A percentile compares a stretch with the other conserved stretches of the same genome.
phyloP scores from a whole-genome alignment of 345 rosid species.

The Raphanus raphanistrum region DNA sequence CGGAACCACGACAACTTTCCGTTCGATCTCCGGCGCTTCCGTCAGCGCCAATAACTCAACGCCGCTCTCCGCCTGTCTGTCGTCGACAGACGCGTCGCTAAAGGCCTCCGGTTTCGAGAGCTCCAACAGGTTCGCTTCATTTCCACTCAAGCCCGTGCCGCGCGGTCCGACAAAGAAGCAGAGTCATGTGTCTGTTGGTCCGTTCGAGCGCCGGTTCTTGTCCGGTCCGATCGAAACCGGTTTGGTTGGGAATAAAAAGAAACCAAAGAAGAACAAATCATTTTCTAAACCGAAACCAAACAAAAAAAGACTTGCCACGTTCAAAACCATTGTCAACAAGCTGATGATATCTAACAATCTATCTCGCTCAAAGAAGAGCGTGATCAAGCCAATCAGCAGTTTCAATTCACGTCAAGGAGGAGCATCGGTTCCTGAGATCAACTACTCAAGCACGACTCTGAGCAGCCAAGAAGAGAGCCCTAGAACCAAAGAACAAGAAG shows the following conservation, averaged over 20 bases:
- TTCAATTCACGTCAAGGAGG: conserved; percentile 25
- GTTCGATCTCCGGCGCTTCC: conserved; percentile 91
- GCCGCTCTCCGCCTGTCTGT: conserved; percentile 56
- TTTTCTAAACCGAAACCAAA: conserved; percentile 24
- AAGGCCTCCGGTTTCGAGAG: conserved; percentile 79
- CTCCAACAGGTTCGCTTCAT: conserved; percentile 71
- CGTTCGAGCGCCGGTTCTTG: conserved; percentile 40
- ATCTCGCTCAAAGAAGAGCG: conserved; percentile 39
- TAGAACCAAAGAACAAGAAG: conserved; percentile 11
- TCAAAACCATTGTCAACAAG: conserved; percentile 43
- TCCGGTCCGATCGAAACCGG: conserved; percentile 54
- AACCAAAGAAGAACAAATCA: conserved; percentile 40
- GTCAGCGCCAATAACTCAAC: conserved; percentile 88
- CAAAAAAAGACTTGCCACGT: conserved; percentile 38
- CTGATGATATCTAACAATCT: conserved; percentile 44
- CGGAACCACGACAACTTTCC: conserved; percentile 53
- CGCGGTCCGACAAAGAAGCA: conserved; percentile 41
- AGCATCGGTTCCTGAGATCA: conserved; percentile 34
- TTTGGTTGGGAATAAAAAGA: conserved; percentile 34
- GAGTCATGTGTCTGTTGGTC: conserved; percentile 34
- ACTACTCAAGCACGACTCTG: conserved; percentile 2
- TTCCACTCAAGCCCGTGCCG: conserved; percentile 79
- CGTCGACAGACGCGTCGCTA: conserved; percentile 35
- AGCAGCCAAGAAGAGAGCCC: conserved; percentile 25
- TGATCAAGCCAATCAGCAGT: conserved; percentile 41